phyloP scores from a whole-genome alignment of 2,329 filamentous ascomycete species.

The Metarhizium anisopliae region DNA sequence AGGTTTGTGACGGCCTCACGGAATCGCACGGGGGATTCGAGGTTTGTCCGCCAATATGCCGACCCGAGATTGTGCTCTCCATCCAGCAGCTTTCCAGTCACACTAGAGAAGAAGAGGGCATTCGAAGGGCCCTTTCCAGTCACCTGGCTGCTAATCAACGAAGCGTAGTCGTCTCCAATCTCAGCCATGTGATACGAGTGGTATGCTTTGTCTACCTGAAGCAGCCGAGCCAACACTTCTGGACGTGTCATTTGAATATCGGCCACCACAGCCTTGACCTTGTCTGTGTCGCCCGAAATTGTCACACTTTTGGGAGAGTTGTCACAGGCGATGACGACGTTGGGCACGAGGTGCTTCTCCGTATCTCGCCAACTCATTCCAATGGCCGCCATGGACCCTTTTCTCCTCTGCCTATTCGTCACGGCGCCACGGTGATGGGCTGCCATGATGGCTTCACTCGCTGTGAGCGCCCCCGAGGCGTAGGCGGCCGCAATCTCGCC shows the following conservation, averaged over 20 bases:
- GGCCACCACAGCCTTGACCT: constrained; percentile 15
- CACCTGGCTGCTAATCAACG: background rate
- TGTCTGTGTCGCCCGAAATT: constrained; percentile 14
- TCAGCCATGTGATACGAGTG: constrained; percentile 16
- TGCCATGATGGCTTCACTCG: constrained; percentile 20
- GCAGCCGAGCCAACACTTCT: constrained; percentile 10
- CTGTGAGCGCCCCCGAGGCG: constrained; percentile 19
- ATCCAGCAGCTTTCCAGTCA: background rate
- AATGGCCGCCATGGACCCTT: constrained; percentile 25
- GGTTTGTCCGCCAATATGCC: constrained; percentile 9
- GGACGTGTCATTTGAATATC: constrained; percentile 14
- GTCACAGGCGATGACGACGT: constrained; percentile 17
- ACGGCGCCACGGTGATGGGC: constrained; percentile 25
- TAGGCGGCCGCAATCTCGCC: constrained; percentile 34
- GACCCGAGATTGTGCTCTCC: constrained; percentile 1
- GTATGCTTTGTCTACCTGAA: constrained; percentile 22
- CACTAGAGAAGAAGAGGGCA: constrained; percentile 1
- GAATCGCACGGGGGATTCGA: constrained; percentile 10
- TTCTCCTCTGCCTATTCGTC: constrained; percentile 2
- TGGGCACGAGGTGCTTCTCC: constrained; percentile 10
- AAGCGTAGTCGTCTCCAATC: background rate
- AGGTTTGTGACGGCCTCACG: constrained; percentile 6
- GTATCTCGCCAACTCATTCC: constrained; percentile 21
- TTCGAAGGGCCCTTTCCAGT: background rate
- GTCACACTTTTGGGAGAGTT: constrained; percentile 22